Base-by-base conservation (phyloP, 495 filamentous ascomycete genomes). In the Acidiella bohemica region DNA sequence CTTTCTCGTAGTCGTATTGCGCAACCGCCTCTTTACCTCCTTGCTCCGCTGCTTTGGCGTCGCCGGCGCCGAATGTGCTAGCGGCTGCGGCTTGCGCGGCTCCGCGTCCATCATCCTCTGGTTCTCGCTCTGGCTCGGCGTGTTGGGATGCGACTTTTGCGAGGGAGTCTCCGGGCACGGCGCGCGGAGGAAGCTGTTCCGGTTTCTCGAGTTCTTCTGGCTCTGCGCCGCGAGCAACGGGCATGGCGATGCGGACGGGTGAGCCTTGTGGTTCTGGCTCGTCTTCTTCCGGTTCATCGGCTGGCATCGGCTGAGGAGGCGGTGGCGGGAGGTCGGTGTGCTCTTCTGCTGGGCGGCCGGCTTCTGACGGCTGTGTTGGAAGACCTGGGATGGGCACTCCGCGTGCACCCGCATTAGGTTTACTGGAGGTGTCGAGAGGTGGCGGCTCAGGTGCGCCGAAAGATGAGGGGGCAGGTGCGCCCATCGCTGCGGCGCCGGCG, bases 1-100 rank as follows among this genome's bases (percentile, higher is more conserved):
- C 85, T 56, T 87, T 94, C 45, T 94, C 87, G 50, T 99, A 99
- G 54, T 99, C 92, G 58, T 84, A 99, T 46, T 92, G 80, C 32
- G 87, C 70, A 23, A 93, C 39, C 3, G 90, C 90, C 21, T 73
- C 73, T 49, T 75, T 73, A 39, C 76, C 82, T 2, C 51, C 44
- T 12, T 52, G 47, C 20, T 52, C 47, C 38, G 44, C 39, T 2
- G 41, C 55, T 10, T 46, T 39, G 6, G 44, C 8, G 10, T 31
- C 59, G 18, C 49, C 57, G 19, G 58, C 43, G 21, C 64, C 67
- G 34, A 67, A 65, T 7, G 59, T 59, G 0, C 60, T 43, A 6
- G 61, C 56, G 7, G 57, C 65, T 12, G 72, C 68, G 18, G 70
- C 71, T 22, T 67, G 63, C 28, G 73, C 76, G 2, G 80, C 72